Percentiles rank a stretch among this genome's conserved stretches.
phyloP scores from a whole-genome alignment of 208 protist genomes.

The Trypanosoma lewisi region DNA sequence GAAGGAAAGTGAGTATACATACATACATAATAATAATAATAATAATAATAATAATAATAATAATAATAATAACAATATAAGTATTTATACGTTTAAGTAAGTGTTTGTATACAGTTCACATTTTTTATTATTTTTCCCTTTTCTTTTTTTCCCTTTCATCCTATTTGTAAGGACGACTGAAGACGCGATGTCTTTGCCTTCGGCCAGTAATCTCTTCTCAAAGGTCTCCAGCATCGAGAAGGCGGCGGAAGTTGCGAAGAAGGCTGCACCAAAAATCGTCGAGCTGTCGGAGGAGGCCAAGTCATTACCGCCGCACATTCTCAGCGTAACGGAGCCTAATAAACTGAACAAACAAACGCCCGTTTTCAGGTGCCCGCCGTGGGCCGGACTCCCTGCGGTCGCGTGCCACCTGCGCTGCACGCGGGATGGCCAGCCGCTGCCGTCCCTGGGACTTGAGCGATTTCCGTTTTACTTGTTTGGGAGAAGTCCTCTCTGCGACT shows the following conservation, averaged over 20 bases:
- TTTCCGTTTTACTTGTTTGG: constrained; percentile 91
- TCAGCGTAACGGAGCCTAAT: constrained; percentile 48
- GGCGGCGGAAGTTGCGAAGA: constrained; percentile 34
- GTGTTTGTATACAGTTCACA: no score
- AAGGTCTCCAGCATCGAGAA: constrained; percentile 24
- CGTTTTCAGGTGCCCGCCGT: constrained; percentile 77
- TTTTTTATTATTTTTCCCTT: no score
- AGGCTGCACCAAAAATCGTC: constrained; percentile 20
- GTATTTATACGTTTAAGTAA: no score
- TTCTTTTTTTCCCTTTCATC: no score
- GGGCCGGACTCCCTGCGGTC: constrained; percentile 61
- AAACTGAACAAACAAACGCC: constrained; percentile 79
- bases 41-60: no score
- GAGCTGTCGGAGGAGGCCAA: constrained; percentile 50
- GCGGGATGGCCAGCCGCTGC: constrained; percentile 44
- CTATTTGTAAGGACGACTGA: neutral
- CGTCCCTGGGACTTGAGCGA: constrained; percentile 62
- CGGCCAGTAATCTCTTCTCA: constrained; percentile 11
- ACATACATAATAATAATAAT: no score
- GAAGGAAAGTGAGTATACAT: neutral
- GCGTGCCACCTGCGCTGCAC: constrained; percentile 71
- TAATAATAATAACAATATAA: no score
- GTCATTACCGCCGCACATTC: constrained; percentile 68
- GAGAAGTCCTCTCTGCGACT: constrained; percentile 74
- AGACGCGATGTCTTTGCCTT: constrained; percentile 4